Percentiles rank a stretch among this genome's conserved stretches.
Evolutionary conservation across 2,329 filamentous ascomycete genomes (phyloP).

Genomic region (Aspergillus glaucus): DNA sequence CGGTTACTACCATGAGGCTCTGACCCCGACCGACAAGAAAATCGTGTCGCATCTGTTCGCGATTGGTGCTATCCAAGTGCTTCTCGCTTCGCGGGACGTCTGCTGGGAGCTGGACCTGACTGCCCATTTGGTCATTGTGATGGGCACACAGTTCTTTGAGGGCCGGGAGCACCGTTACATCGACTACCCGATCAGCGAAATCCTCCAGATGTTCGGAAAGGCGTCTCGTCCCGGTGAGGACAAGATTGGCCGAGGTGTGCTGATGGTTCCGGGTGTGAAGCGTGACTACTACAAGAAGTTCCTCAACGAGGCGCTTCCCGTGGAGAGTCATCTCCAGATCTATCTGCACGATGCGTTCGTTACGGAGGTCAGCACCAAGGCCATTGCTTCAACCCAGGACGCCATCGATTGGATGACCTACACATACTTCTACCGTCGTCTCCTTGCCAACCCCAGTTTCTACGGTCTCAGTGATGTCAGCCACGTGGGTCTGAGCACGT

Average conservation of each 20-base stretch:
- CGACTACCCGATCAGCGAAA: conserved; percentile 88
- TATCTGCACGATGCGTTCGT: conserved; percentile 95
- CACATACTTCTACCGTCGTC: conserved; percentile 93
- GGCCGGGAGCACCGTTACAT: conserved; percentile 95
- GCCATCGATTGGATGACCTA: conserved; percentile 98
- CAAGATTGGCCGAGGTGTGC: conserved; percentile 77
- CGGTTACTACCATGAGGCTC: conserved; percentile 93
- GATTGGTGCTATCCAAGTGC: conserved; percentile 80
- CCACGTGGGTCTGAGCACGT: conserved; percentile 87
- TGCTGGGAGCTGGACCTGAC: conserved; percentile 91
- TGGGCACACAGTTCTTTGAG: conserved; percentile 97
- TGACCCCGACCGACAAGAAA: conserved; percentile 80
- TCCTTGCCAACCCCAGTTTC: conserved; percentile 93
- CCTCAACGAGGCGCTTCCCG: conserved; percentile 87
- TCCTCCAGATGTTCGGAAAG: conserved; percentile 97
- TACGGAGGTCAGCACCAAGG: conserved; percentile 92
- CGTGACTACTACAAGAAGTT: conserved; percentile 99
- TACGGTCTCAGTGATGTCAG: conserved; percentile 85
- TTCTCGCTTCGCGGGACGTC: conserved; percentile 77
- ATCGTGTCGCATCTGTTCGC: conserved; percentile 91
- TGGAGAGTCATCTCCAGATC: conserved; percentile 87
- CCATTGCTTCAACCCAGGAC: conserved; percentile 90
- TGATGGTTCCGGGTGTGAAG: conserved; percentile 93
- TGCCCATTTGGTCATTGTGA: conserved; percentile 87
- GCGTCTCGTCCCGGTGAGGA: conserved; percentile 73